Base-by-base conservation (phyloP, 495 filamentous ascomycete species). In the Neurospora cerealis region DNA sequence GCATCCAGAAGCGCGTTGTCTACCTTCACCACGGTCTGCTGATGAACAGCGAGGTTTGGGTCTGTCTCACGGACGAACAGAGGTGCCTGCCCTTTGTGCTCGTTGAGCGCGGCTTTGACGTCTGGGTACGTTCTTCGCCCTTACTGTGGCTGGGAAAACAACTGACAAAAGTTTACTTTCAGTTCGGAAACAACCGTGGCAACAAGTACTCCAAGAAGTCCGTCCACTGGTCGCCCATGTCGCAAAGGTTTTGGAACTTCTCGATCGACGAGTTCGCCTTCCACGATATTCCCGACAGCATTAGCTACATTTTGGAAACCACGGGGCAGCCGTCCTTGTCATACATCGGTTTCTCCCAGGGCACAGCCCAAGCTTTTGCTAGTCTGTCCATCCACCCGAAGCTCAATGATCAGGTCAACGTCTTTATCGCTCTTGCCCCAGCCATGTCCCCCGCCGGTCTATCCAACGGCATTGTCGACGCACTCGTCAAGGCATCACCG, bases 1-100 rank as follows among this genome's bases (percentile, higher is more conserved):
- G 91, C 77, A 74, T 92, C 19, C 87, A 86, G 82, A 97, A 97
- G 83, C 92, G 90, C 73, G 93, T 98, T 11, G 91, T 97, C 10
- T 99, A 98, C 81, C 84, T 99, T 75, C 96, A 99, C 81, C 96
- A 99, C 82, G 96, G 96, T 32, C 86, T 99, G 71, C 86, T 99
- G 73, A 99, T 99, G 96, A 97, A 97, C 81, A 97, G 94, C 81
- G 96, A 99, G 83, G 96, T 98, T 28, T 99, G 96, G 96, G 93
- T 98, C 24, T 96, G 93, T 79, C 83, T 93, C 77, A 95, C 95
- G 4, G 94, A 99, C 69, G 90, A 89, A 75, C 88, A 97, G 81
- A 87, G 94, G 72, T 93, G 89, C 74, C 85, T 99, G 15, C 94
- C 96, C 0, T 99, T 99, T 81, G 87, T 91, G 73, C 85, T 99